Evolutionary conservation across 1,139 yeast genomes (phyloP), one percentile per base, ranked within the genome.

Genomic region (Yarrowia galli): DNA sequence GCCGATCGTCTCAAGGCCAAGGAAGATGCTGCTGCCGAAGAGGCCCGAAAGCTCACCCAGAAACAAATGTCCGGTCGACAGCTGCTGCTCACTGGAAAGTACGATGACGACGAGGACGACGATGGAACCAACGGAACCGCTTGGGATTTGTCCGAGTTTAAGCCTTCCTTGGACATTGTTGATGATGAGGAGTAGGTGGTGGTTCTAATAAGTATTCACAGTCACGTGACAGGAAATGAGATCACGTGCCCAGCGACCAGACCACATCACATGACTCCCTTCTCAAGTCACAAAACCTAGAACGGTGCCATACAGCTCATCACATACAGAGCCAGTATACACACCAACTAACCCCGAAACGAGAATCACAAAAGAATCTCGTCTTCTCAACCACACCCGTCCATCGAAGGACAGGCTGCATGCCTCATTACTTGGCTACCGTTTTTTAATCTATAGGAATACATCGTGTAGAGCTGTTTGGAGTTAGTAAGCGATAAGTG

Each of bases 61-160:
- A 75, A 80, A 72, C 80, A 79, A 58, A 80, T 87, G 71, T 86
- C 92, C 28, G 99, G 99, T 73, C 88, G 88, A 78, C 97, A 95
- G 80, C 82, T 92, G 70, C 85, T 95, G 72, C 83, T 87, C 77
- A 87, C 89, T 48, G 82, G 82, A 79, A 87, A 89, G 79, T 91
- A 85, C 78, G 82, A 88, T 66, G 95, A 90, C 75, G 95, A 90
- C 75, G 91, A 82, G 71, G 83, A 77, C 66, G 79, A 79, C 68
- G 83, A 79, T 66, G 83, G 70, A 20, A 69, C 68, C 73, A 90
- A 87, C 76, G 90, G 89, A 70, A 89, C 85, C 71, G 77, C 77
- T 49, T 80, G 81, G 81, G 78, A 80, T 69, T 70, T 81, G 35
- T 61, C 66, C 18, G 56, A 61, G 38, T 61, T 61, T 56, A 61